Conservation (phyloP, 2,329 filamentous ascomycete species). For the Coccinonectria pachysandricola region DNA sequence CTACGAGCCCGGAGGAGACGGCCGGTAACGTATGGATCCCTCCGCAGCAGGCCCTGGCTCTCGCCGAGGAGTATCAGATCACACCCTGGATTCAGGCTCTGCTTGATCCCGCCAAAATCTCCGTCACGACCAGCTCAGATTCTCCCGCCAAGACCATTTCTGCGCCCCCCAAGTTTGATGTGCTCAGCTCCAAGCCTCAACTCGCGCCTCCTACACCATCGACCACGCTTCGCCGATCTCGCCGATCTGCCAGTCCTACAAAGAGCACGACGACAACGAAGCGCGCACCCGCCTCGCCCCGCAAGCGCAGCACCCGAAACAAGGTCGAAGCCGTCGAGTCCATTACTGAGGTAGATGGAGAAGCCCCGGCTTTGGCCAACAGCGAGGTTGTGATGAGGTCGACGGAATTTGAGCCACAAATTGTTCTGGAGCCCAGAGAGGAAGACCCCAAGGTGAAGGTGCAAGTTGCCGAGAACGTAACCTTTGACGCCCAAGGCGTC, state of each 20-base stretch:
- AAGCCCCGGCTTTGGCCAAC: conserved; percentile 19
- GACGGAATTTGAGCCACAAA: conserved; percentile 37
- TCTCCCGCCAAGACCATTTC: conserved; percentile 67
- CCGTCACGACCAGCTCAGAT: conserved; percentile 45
- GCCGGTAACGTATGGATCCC: conserved; percentile 96
- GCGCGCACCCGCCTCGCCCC: conserved; percentile 40
- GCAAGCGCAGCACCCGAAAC: conserved; percentile 40
- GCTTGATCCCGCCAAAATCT: conserved; percentile 75
- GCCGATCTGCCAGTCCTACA: conserved; percentile 48
- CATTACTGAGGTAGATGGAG: conserved; percentile 20
- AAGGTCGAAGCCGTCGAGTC: conserved; percentile 30
- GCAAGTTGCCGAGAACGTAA: conserved; percentile 55
- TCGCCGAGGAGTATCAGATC: conserved; percentile 84
- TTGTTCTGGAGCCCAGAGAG: conserved; percentile 41
- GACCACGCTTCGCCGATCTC: conserved; percentile 35
- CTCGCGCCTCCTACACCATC: conserved; percentile 41
- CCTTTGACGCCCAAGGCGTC: conserved; percentile 42
- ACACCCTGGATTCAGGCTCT: conserved; percentile 83
- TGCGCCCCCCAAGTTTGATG: conserved; percentile 70
- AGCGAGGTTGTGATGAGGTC: conserved; percentile 33
- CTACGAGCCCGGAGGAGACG: conserved; percentile 82
- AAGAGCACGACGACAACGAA: conserved; percentile 39
- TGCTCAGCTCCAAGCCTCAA: conserved; percentile 33
- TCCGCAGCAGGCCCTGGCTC: conserved; percentile 65
- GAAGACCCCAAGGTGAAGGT: conserved; percentile 56